phyloP scores from a whole-genome alignment of 2,329 filamentous ascomycete genomes.

The Cercospora janseana region DNA sequence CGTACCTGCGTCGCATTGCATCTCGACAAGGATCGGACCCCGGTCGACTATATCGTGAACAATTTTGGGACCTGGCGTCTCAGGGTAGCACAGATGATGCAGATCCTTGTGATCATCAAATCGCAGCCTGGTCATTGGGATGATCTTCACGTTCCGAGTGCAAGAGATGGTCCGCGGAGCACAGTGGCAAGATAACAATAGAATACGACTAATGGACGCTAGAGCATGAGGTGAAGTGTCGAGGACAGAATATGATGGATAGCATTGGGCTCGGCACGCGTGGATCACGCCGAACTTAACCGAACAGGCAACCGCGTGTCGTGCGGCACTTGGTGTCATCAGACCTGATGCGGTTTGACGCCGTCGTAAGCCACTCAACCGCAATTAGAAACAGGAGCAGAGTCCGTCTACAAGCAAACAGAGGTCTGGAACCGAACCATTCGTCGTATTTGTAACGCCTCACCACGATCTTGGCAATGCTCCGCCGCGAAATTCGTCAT shows the following conservation, averaged over 20 bases:
- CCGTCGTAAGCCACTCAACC: neutral
- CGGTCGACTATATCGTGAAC: conserved; percentile 5
- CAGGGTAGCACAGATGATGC: conserved; percentile 4
- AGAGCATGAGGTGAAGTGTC: neutral
- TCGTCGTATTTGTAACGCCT: conserved; percentile 8
- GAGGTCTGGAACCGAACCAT: conserved; percentile 5
- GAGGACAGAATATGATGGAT: neutral
- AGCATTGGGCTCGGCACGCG: neutral
- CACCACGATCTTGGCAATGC: neutral
- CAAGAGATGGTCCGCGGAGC: no score
- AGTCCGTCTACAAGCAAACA: conserved; percentile 3
- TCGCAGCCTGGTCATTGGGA: neutral
- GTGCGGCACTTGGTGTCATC: neutral
- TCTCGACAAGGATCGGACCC: neutral
- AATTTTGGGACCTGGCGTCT: conserved; percentile 4
- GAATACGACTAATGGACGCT: neutral
- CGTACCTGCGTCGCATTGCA: conserved; percentile 2
- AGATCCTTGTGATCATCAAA: neutral
- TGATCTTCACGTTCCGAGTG: neutral
- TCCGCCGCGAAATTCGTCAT: neutral
- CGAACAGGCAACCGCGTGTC: neutral
- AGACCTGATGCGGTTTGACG: neutral
- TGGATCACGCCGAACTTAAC: neutral
- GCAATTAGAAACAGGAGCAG: neutral
- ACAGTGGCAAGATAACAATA: neutral